These are phyloP conservation scores for Dioscorea zingiberensis DNA, from an alignment of 106 monocot genomes.

Conservation along the genomic window DNA sequence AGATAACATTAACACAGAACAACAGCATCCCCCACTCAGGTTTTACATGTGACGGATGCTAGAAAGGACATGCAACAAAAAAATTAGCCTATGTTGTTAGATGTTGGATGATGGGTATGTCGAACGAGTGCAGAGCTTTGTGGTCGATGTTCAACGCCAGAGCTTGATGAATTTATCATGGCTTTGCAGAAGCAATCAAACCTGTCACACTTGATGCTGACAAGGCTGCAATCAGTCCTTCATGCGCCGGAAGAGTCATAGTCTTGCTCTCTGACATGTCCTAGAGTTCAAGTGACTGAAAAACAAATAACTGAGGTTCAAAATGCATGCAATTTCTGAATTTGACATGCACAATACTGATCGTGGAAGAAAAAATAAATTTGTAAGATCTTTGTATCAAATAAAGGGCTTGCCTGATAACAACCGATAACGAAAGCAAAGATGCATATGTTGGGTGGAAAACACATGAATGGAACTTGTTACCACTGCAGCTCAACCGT, in stretches of 20 bases:
- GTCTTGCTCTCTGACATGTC: slow-evolving; percentile 44
- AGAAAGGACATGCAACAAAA: too few relatives aligned
- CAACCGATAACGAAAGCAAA: slow-evolving; percentile 61
- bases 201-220: slow-evolving; percentile 31
- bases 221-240: slow-evolving; percentile 32
- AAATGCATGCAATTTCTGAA: too few relatives aligned
- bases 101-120: too few relatives aligned
- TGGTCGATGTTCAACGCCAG: slow-evolving; percentile 6
- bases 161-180: slow-evolving; percentile 42
- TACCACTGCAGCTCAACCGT: slow-evolving; percentile 71
- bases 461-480: slow-evolving; percentile 91
- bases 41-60: too few relatives aligned
- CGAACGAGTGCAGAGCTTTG: too few relatives aligned
- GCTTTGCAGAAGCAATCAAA: slow-evolving; percentile 37
- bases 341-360: too few relatives aligned
- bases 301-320: too few relatives aligned
- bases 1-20: too few relatives aligned
- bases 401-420: slow-evolving; percentile 46
- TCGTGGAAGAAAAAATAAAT: too few relatives aligned
- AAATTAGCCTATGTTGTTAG: too few relatives aligned
- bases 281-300: slow-evolving; percentile 46
- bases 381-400: too few relatives aligned
- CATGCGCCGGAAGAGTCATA: slow-evolving; percentile 40
- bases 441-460: slow-evolving; percentile 77
- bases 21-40: too few relatives aligned